phyloP scores from a whole-genome alignment of 306 rosid species.

The cucumber (Cucumis sativus) region Cucumber_9930_V3 NC_026657.2:13061501-13062000 shows the following conservation, averaged over 20 bases:
- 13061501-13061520: neutral
- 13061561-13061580: slow-evolving; percentile 16
- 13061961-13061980: slow-evolving; percentile 15
- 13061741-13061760: too few species aligned
- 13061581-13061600: slow-evolving; percentile 13
- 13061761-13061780: too few species aligned
- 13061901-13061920: too few species aligned
- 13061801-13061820: too few species aligned
- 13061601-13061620: neutral
- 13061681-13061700: neutral
- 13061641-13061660: neutral
- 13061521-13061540: neutral
- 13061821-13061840: too few species aligned
- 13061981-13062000: slow-evolving; percentile 18
- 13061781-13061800: too few species aligned
- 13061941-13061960: slow-evolving; percentile 5
- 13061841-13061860: too few species aligned
- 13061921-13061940: neutral
- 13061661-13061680: neutral
- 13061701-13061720: neutral
- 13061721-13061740: too few species aligned
- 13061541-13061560: slow-evolving; percentile 10
- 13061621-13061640: neutral
- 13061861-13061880: too few species aligned
- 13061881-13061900: too few species aligned